A percentile compares a stretch with the other conserved stretches of the same genome.
Evolutionary conservation across 2,329 filamentous ascomycete species (phyloP).

Genomic region (Cytospora paraplurivora): DNA sequence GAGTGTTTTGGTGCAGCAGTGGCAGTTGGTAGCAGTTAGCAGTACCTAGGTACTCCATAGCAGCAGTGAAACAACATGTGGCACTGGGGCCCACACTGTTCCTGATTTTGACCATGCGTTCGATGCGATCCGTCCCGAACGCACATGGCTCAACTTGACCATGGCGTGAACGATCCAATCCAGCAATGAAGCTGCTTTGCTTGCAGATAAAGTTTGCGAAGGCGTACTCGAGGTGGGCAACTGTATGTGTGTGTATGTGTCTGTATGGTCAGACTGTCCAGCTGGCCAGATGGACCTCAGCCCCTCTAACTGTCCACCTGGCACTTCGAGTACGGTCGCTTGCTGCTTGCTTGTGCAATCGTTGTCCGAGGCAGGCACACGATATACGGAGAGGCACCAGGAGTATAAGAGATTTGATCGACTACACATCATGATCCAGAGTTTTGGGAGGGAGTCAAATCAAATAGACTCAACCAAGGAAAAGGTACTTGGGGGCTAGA

Average conservation of each 20-base stretch:
- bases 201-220: not conserved
- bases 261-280: too few relatives aligned
- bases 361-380: not conserved
- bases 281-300: not conserved
- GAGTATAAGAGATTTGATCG: not conserved
- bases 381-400: not conserved
- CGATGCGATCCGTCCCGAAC: not conserved
- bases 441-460: not conserved
- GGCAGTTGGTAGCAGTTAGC: too few relatives aligned
- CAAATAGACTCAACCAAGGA: not conserved
- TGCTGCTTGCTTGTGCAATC: not conserved
- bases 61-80: constrained; percentile 24
- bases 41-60: not conserved
- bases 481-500: not conserved
- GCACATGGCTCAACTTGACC: not conserved
- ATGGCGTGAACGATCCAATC: not conserved
- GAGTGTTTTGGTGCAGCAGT: too few relatives aligned
- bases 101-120: not conserved
- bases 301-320: not conserved
- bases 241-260: not conserved
- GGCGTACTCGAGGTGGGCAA: not conserved
- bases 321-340: not conserved
- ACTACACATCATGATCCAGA: not conserved
- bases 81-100: constrained; percentile 14
- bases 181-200: not conserved